A percentile compares a stretch with the other conserved stretches of the same genome.
Evolutionary conservation across 768 basidiomycete genomes (phyloP).

Genomic region (Pilatotrama ljubarskyi): DNA sequence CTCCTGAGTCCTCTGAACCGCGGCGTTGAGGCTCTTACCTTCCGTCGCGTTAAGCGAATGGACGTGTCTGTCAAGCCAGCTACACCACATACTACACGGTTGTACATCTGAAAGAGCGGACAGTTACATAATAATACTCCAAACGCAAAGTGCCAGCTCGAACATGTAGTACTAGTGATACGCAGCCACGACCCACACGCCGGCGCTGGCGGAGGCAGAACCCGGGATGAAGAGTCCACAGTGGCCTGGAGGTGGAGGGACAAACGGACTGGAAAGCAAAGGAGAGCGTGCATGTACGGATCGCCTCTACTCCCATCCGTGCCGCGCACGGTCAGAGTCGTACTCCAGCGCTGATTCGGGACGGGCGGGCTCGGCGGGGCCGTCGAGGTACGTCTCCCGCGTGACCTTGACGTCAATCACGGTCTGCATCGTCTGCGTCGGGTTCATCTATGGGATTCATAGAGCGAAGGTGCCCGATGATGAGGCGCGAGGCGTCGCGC

Average conservation of each 20-base stretch:
- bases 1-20: neutral
- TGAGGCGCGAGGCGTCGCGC: neutral
- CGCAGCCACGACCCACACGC: neutral
- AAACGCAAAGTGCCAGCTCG: neutral
- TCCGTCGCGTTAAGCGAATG: too few species aligned
- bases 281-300: neutral
- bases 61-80: neutral
- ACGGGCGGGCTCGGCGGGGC: neutral
- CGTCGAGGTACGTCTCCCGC: conserved; percentile 1
- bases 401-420: conserved; percentile 12
- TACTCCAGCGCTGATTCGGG: neutral
- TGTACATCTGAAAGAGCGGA: conserved; percentile 9
- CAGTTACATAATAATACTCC: conserved; percentile 10
- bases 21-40: too few species aligned
- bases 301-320: neutral
- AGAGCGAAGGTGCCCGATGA: neutral
- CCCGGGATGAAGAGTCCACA: neutral
- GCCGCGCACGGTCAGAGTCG: neutral
- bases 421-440: neutral
- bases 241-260: neutral
- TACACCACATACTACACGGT: conserved; percentile 3
- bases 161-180: neutral
- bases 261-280: neutral
- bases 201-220: neutral
- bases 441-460: neutral